Percentiles rank a stretch among this genome's conserved stretches.
phyloP scores from a whole-genome alignment of 2,329 filamentous ascomycete genomes.

The Claviceps digitariae region DNA sequence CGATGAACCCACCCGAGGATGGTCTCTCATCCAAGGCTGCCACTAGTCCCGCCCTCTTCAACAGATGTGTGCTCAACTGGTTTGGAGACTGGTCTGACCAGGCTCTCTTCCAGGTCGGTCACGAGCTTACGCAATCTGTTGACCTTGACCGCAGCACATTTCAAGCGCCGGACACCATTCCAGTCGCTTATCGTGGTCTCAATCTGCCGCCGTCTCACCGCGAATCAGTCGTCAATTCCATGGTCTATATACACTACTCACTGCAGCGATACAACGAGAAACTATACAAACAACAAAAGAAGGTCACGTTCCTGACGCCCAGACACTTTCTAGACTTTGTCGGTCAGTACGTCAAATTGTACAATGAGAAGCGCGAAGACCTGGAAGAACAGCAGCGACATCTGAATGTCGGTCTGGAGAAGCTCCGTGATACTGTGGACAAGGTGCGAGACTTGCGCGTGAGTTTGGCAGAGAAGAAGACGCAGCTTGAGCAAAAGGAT shows the following conservation, averaged over 20 bases:
- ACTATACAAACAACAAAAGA: constrained; percentile 81
- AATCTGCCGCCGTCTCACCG: constrained; percentile 76
- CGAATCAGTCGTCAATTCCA: constrained; percentile 87
- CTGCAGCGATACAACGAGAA: constrained; percentile 80
- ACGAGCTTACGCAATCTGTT: constrained; percentile 89
- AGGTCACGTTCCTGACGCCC: constrained; percentile 84
- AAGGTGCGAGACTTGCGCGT: constrained; percentile 87
- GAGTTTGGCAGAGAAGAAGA: constrained; percentile 89
- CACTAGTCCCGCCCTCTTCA: constrained; percentile 96
- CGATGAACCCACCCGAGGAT: constrained; percentile 97
- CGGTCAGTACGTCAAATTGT: constrained; percentile 90
- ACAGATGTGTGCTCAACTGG: constrained; percentile 99
- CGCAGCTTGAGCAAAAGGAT: constrained; percentile 84
- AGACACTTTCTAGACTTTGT: constrained; percentile 97
- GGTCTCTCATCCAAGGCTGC: constrained; percentile 91
- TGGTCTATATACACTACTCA: constrained; percentile 98
- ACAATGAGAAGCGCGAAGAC: constrained; percentile 96
- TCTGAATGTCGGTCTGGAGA: constrained; percentile 95
- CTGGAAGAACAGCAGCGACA: constrained; percentile 97
- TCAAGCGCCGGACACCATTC: constrained; percentile 76
- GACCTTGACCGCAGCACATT: constrained; percentile 86
- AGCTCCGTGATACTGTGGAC: constrained; percentile 89
- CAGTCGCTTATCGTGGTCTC: constrained; percentile 80
- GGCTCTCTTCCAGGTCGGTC: constrained; percentile 93
- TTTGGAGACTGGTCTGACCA: constrained; percentile 99